Percentiles rank a stretch among this genome's conserved stretches.
phyloP scores from a whole-genome alignment of 257 asterid genomes.

The Nicotiana undulata region DNA sequence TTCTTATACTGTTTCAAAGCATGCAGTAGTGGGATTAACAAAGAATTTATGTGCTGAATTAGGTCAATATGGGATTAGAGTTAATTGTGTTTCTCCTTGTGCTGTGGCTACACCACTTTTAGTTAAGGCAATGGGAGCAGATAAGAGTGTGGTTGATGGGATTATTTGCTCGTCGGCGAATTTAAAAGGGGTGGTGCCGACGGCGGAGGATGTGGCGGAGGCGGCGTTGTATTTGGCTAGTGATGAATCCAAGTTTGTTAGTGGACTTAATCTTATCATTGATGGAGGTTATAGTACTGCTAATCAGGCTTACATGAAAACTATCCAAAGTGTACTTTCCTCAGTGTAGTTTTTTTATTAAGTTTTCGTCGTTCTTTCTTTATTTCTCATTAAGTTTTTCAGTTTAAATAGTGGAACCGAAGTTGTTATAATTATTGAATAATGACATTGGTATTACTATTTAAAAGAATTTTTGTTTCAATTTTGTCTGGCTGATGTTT shows the following conservation, averaged over 20 bases:
- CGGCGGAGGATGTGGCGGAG: constrained; percentile 70
- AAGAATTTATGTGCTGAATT: constrained; percentile 61
- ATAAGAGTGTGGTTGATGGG: constrained; percentile 37
- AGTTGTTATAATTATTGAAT: background rate
- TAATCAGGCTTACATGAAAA: constrained; percentile 42
- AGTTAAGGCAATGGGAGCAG: constrained; percentile 37
- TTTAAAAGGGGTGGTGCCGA: constrained; percentile 53
- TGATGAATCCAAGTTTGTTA: constrained; percentile 55
- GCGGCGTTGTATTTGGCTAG: constrained; percentile 62
- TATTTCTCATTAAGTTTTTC: background rate
- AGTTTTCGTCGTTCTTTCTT: background rate
- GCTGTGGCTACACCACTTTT: constrained; percentile 70
- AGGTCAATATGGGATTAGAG: constrained; percentile 65
- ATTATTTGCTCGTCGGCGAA: constrained; percentile 45
- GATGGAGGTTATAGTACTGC: constrained; percentile 79
- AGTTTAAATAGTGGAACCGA: background rate
- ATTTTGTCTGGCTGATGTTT: background rate
- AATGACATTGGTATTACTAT: background rate
- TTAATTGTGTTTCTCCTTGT: constrained; percentile 61
- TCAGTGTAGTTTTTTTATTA: background rate
- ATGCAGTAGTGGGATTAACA: constrained; percentile 66
- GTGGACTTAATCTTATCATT: constrained; percentile 60
- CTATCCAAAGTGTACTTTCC: constrained; percentile 12
- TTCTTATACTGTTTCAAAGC: constrained; percentile 55
- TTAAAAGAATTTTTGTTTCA: background rate